Conservation (phyloP, 2,329 filamentous ascomycete species). For the Fusarium pininemorale region DNA sequence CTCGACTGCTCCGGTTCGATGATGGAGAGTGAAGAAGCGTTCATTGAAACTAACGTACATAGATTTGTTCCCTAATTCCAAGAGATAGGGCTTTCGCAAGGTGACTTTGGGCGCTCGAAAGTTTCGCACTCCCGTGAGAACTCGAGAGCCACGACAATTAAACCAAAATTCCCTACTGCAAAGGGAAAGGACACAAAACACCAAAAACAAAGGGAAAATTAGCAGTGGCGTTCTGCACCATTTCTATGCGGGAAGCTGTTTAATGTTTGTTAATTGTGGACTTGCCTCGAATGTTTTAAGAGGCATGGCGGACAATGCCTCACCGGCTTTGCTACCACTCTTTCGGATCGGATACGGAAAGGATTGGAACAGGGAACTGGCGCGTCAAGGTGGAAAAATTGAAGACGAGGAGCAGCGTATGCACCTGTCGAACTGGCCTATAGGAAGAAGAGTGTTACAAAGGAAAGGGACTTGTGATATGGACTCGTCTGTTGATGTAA, state of each 20-base stretch:
- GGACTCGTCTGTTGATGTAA: slow-evolving; percentile 24
- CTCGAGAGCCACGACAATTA: not conserved
- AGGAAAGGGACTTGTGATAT: slow-evolving; percentile 3
- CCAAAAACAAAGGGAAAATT: slow-evolving; percentile 23
- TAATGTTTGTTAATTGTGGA: slow-evolving; percentile 33
- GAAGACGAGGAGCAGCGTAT: slow-evolving; percentile 19
- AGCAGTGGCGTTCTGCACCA: slow-evolving; percentile 34
- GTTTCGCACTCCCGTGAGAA: not conserved
- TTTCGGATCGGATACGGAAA: slow-evolving; percentile 34
- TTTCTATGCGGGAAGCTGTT: slow-evolving; percentile 36
- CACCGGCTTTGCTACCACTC: slow-evolving; percentile 26
- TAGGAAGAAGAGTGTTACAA: not conserved
- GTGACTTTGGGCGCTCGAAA: not conserved
- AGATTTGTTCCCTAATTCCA: slow-evolving; percentile 53
- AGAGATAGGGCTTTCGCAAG: slow-evolving; percentile 43
- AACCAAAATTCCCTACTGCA: not conserved
- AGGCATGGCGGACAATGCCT: slow-evolving; percentile 24
- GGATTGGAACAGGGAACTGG: slow-evolving; percentile 26
- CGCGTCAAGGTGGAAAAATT: slow-evolving; percentile 27
- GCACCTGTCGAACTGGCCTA: not conserved
- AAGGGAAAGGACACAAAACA: slow-evolving; percentile 25
- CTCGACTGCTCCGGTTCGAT: slow-evolving; percentile 38
- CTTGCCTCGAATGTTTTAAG: slow-evolving; percentile 20
- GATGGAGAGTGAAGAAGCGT: slow-evolving; percentile 18
- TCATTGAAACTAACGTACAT: slow-evolving; percentile 44